Conservation (phyloP, 495 filamentous ascomycete species). For the Choiromyces venosus region DNA sequence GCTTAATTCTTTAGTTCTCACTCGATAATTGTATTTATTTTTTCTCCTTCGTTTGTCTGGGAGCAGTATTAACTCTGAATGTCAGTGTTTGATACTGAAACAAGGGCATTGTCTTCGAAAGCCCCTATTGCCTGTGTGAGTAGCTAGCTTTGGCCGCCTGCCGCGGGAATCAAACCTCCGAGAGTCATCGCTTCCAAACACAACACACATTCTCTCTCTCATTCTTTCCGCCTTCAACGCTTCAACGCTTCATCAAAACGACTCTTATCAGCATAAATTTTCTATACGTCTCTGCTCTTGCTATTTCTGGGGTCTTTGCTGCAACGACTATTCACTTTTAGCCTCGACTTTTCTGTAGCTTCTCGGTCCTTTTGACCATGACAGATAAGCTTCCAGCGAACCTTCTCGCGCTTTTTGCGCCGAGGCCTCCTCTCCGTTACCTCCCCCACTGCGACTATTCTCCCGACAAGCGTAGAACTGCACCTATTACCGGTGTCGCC, state of each 20-base stretch:
- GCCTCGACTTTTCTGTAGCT: background rate
- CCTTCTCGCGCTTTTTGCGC: conserved; percentile 86
- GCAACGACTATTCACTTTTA: background rate
- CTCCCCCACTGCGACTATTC: conserved; percentile 76
- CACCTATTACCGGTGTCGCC: conserved; percentile 64
- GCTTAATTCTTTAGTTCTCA: background rate
- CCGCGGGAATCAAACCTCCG: background rate
- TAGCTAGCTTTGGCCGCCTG: background rate
- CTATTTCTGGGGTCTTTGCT: background rate
- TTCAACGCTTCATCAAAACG: background rate
- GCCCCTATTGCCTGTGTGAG: background rate
- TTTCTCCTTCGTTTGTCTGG: background rate
- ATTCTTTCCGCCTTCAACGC: background rate
- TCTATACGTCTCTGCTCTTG: background rate
- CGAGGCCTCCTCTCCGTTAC: conserved; percentile 85
- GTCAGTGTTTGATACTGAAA: background rate
- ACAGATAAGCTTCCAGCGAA: conserved; percentile 93
- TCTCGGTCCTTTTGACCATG: conserved; percentile 51
- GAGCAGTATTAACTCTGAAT: background rate
- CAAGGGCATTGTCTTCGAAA: background rate
- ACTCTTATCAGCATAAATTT: background rate
- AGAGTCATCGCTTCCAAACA: background rate
- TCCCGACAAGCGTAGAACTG: conserved; percentile 72
- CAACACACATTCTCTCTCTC: background rate
- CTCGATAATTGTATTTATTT: background rate